Evolutionary conservation across 257 asterid species (phyloP).

Genomic region (Dorcoceras hygrometricum): DNA sequence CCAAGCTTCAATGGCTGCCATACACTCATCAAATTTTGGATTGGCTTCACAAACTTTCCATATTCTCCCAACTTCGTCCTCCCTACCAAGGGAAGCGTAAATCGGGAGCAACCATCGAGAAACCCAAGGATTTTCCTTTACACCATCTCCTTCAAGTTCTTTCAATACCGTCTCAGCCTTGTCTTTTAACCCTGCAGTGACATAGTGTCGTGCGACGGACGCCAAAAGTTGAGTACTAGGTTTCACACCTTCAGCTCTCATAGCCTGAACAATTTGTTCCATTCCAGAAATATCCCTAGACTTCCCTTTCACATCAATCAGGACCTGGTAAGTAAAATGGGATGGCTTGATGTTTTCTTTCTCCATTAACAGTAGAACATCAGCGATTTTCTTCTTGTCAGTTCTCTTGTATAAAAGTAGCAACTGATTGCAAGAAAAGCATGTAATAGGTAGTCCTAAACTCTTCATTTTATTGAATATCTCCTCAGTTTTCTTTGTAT

Average conservation of each 20-base stretch:
- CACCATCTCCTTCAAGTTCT: slow-evolving; percentile 61
- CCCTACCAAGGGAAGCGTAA: slow-evolving; percentile 66
- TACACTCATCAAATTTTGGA: slow-evolving; percentile 39
- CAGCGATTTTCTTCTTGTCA: slow-evolving; percentile 62
- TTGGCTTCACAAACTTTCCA: slow-evolving; percentile 60
- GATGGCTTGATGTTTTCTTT: slow-evolving; percentile 56
- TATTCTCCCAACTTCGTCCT: slow-evolving; percentile 59
- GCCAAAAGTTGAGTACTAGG: slow-evolving; percentile 35
- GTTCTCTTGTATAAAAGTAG: slow-evolving; percentile 59
- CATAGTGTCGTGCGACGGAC: slow-evolving; percentile 47
- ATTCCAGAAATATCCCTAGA: slow-evolving; percentile 58
- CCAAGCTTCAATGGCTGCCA: slow-evolving; percentile 68
- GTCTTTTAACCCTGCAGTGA: slow-evolving; percentile 43
- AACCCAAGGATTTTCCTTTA: slow-evolving; percentile 44
- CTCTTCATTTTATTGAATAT: slow-evolving; percentile 68
- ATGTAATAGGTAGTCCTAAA: slow-evolving; percentile 42
- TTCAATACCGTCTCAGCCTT: slow-evolving; percentile 60
- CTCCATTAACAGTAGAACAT: slow-evolving; percentile 70
- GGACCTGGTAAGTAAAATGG: slow-evolving; percentile 50
- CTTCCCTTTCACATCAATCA: slow-evolving; percentile 61
- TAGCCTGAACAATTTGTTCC: slow-evolving; percentile 61
- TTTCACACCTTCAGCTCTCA: slow-evolving; percentile 58
- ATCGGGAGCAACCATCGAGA: slow-evolving; percentile 47
- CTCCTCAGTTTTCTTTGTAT: slow-evolving; percentile 54
- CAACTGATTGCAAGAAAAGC: slow-evolving; percentile 62